Percentiles rank a stretch among this genome's conserved stretches.
Conservation (phyloP, 352 stramenopile species). For the Globisporangium nagaii region DNA sequence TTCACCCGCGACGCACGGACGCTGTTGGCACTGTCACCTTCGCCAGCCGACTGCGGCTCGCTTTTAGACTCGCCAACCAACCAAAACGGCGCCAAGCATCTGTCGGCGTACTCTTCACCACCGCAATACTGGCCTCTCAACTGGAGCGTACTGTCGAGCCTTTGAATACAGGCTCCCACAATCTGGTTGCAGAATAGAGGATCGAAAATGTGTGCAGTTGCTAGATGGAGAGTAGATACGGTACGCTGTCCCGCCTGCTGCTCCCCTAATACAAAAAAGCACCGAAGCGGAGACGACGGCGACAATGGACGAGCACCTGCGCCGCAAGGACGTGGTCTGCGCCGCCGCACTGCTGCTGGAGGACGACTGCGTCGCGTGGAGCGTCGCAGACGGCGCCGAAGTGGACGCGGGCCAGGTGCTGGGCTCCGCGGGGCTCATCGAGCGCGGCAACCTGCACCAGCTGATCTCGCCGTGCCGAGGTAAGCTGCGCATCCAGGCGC, state of each 20-base stretch:
- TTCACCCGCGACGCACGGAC: too few relatives aligned
- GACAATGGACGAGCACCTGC: constrained; percentile 39
- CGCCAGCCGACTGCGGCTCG: neutral
- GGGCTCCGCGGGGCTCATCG: constrained; percentile 44
- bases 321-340: constrained; percentile 46
- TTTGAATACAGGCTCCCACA: too few relatives aligned
- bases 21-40: too few relatives aligned
- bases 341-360: constrained; percentile 18
- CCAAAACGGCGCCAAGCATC: constrained; percentile 2
- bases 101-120: neutral
- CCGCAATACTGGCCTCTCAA: neutral
- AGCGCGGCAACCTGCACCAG: constrained; percentile 48
- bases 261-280: too few relatives aligned
- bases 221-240: too few relatives aligned
- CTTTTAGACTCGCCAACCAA: constrained; percentile 7
- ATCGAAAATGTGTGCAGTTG: too few relatives aligned
- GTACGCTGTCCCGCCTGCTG: too few relatives aligned
- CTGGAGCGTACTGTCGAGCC: too few relatives aligned
- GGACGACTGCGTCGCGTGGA: constrained; percentile 35
- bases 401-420: constrained; percentile 60
- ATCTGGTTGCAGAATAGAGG: too few relatives aligned
- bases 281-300: too few relatives aligned
- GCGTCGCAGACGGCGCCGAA: constrained; percentile 27
- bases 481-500: constrained; percentile 46
- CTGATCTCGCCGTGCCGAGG: constrained; percentile 88